Percentiles rank a stretch among this genome's conserved stretches.
These are phyloP conservation scores for Conringia planisiliqua DNA, from an alignment of 345 rosid genomes.

Conservation along the genomic window DNA sequence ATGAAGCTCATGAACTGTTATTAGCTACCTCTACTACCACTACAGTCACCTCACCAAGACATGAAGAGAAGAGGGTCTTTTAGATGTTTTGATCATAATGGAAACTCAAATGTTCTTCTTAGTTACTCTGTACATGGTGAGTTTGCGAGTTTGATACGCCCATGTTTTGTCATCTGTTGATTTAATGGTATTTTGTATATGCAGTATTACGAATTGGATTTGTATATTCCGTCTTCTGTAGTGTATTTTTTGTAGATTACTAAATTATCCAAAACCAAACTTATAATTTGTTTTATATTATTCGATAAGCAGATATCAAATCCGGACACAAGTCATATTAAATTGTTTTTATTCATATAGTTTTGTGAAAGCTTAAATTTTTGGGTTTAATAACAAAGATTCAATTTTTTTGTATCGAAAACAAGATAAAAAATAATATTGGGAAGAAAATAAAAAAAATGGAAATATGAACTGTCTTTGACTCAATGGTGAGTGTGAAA, in stretches of 20 bases:
- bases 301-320: too few relatives aligned
- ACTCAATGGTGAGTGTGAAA: conserved; percentile 29
- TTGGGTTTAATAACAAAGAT: too few relatives aligned
- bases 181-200: conserved; percentile 2
- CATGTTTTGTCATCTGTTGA: conserved; percentile 13
- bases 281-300: too few relatives aligned
- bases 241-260: conserved; percentile 5
- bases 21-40: conserved; percentile 39
- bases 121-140: conserved; percentile 18
- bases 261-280: background rate
- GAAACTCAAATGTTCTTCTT: conserved; percentile 7
- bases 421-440: background rate
- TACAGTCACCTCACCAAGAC: background rate
- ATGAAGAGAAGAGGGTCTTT: background rate
- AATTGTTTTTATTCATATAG: too few relatives aligned
- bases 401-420: too few relatives aligned
- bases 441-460: background rate
- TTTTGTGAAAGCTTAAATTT: too few relatives aligned
- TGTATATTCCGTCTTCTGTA: conserved; percentile 9
- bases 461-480: conserved; percentile 13
- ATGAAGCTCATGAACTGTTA: conserved; percentile 84
- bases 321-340: too few relatives aligned
- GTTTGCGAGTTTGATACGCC: conserved; percentile 6
- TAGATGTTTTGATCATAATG: conserved; percentile 8
- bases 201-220: background rate